Base-by-base conservation (phyloP, 148 eudicot species). In the Heliosperma pusillum region DNA sequence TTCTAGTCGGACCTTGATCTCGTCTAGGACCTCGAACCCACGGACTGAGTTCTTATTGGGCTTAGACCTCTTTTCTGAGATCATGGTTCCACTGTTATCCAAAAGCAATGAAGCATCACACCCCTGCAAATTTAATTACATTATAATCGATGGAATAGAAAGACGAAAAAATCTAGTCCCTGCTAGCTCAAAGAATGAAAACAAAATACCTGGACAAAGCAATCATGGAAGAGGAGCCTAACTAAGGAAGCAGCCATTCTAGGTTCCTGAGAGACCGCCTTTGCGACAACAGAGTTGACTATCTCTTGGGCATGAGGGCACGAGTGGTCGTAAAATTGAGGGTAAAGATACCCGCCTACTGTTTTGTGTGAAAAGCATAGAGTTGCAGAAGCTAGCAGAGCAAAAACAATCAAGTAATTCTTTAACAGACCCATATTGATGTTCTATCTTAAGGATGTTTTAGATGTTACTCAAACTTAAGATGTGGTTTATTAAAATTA, bases 181-280 rank as follows among this genome's bases (percentile, higher is more conserved):
- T 36, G 10, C 42, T 36, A 36, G 9, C 1, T 36, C 42, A 36
- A 36, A 36, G 10, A 10, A 33, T 33, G 36, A 33, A 22, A 0
- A 61, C 22, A 12, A 59, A 27, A 69, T 30, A 85, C 90, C 85
- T 87, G 78, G 70, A 87, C 90, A 70, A 87, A 87, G 80, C 90
- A 85, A 71, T 87, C 90, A 25, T 87, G 90, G 63, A 87, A 87
- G 72, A 80, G 86, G 60, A 87, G 86, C 83, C 90, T 78, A 26
- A 87, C 77, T 44, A 87, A 80, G 52, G 90, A 87, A 70, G 90
- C 90, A 61, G 90, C 90, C 85, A 83, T 85, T 19, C 90, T 80
- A 25, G 85, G 70, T 0, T 87, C 90, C 75, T 70, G 73, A 9
- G 87, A 81, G 17, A 85, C 84, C 0, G 88, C 90, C 75, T 80